Base-by-base conservation (phyloP, 1,284 basidiomycete genomes). In the Ustilago lituana region DNA sequence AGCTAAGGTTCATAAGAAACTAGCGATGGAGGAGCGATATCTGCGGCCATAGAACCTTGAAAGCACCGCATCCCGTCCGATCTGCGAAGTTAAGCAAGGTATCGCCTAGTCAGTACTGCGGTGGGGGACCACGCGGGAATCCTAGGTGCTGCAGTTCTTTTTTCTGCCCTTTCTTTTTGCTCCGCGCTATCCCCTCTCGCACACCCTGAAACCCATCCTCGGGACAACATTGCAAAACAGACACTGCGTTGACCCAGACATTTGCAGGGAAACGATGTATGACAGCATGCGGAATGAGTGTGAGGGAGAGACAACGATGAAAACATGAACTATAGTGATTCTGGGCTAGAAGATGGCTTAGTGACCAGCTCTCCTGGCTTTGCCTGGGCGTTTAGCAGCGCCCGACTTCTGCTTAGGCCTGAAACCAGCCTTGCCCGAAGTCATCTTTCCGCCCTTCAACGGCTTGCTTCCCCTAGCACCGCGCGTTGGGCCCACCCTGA, bases 61-160 rank as follows among this genome's bases (percentile, higher is more conserved):
- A 89, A 89, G 86, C 87, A 89, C 88, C 86, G 87, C 88, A 89
- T 89, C 88, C 88, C 86, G 87, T 89, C 88, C 83, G 88, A 89
- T 89, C 88, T 89, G 88, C 86, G 87, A 86, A 89, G 88, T 89
- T 88, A 90, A 90, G 86, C 87, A 85, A 86, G 86, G 87, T 89
- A 87, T 88, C 86, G 88, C 87, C 86, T 83, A 89, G 88, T 89
- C 88, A 89, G 89, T 89, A 90, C 88, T 88, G 89, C 85, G 88
- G 88, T 89, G 88, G 89, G 88, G 88, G 89, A 89, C 88, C 89
- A 89, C 87, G 86, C 85, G 87, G 88, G 88, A 89, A 89, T 89
- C 88, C 88, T 88, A 85, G 87, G 87, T 53, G 41, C 41, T 53
- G 51, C 51, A 53, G 51, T 53, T 53, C 86, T 86, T 69, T 51